Conservation (phyloP, 2,329 filamentous ascomycete species). For the Bipolaris oryzae region DNA sequence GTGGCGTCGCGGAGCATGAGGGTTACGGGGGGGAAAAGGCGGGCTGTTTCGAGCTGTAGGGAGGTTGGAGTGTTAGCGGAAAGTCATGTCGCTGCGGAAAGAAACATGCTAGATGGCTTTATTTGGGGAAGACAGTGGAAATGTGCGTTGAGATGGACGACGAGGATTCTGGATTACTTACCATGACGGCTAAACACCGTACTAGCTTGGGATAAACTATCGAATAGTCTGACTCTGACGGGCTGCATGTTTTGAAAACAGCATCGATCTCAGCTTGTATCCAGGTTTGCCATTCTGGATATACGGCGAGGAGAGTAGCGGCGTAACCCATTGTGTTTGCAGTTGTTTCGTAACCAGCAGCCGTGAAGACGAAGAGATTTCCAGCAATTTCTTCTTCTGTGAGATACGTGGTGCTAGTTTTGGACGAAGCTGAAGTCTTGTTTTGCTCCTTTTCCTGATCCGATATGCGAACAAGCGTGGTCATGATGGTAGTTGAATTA, state of each 20-base stretch:
- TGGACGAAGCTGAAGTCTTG: not conserved
- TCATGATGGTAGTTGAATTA: slow-evolving; percentile 1
- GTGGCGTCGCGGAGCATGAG: slow-evolving; percentile 6
- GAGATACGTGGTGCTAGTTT: not conserved
- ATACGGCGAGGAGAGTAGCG: slow-evolving; percentile 51
- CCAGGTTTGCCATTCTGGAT: slow-evolving; percentile 60
- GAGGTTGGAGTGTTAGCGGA: not conserved
- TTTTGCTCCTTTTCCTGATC: not conserved
- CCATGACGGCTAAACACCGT: slow-evolving; percentile 8
- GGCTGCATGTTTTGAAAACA: slow-evolving; percentile 25
- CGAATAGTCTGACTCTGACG: not conserved
- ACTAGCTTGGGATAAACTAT: slow-evolving; percentile 1
- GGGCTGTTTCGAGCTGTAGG: slow-evolving; percentile 39
- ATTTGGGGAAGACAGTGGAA: no score
- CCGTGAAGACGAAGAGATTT: slow-evolving; percentile 30
- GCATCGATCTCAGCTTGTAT: slow-evolving; percentile 54
- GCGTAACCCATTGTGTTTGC: slow-evolving; percentile 58
- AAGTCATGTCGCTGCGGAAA: no score
- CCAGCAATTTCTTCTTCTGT: slow-evolving; percentile 25
- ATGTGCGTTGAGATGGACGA: no score
- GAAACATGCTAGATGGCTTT: no score
- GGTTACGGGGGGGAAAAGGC: slow-evolving; percentile 19
- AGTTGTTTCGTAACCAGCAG: slow-evolving; percentile 33
- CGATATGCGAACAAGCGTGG: slow-evolving; percentile 3
- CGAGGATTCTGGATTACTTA: not conserved